phyloP scores from a whole-genome alignment of 1,139 yeast species.

The Candida sp. region DNA sequence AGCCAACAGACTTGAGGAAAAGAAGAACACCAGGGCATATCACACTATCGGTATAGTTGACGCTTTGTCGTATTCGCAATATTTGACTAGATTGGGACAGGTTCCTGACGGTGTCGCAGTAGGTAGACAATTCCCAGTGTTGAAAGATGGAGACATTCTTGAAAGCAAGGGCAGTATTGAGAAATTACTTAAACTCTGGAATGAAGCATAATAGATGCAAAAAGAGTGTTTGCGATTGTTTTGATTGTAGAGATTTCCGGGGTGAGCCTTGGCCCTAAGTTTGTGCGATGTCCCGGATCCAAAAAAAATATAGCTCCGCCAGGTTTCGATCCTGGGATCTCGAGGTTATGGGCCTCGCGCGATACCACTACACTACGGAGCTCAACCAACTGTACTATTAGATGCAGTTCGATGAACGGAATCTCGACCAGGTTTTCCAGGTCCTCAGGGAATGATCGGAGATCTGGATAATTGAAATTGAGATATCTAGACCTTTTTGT shows the following conservation, averaged over 20 bases:
- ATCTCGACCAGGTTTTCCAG: too few relatives aligned
- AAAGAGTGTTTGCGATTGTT: too few relatives aligned
- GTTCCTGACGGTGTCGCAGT: constrained; percentile 17
- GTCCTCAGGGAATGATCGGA: too few relatives aligned
- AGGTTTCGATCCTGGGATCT: constrained; percentile 4
- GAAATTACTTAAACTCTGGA: constrained; percentile 19
- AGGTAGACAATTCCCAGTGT: constrained; percentile 40
- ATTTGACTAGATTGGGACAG: constrained; percentile 31
- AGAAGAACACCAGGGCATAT: constrained; percentile 39
- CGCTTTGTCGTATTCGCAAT: constrained; percentile 25
- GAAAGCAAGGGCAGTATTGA: constrained; percentile 23
- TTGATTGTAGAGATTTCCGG: too few relatives aligned
- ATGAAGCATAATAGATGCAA: constrained; percentile 8
- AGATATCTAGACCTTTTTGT: too few relatives aligned
- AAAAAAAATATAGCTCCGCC: constrained; percentile 3
- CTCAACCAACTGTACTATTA: neutral
- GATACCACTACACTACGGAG: constrained; percentile 5
- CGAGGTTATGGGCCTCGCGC: constrained; percentile 5
- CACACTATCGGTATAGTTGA: constrained; percentile 40
- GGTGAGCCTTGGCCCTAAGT: too few relatives aligned
- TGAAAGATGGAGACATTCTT: constrained; percentile 28
- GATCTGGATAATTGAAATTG: too few relatives aligned
- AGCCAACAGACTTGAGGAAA: constrained; percentile 23
- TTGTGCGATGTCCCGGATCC: too few relatives aligned
- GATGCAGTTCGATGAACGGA: neutral